phyloP scores from a whole-genome alignment of 768 basidiomycete species.

The Russula vinacea region DNA sequence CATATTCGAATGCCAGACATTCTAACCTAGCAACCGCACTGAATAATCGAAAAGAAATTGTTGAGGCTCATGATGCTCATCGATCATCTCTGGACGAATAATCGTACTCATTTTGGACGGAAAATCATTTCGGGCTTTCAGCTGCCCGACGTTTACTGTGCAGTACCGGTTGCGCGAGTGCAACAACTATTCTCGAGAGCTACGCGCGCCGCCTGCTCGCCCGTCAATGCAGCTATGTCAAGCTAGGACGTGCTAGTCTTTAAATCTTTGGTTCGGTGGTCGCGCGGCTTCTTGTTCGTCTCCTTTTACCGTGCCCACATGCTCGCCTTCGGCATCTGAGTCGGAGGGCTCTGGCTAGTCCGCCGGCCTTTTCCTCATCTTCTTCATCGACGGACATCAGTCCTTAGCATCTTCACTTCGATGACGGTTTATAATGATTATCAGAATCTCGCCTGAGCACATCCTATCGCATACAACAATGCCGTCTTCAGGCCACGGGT shows the following conservation, averaged over 20 bases:
- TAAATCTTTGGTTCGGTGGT: constrained; percentile 19
- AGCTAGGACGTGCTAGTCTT: constrained; percentile 59
- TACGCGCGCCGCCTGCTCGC: constrained; percentile 69
- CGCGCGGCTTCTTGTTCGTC: constrained; percentile 1
- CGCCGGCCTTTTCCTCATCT: constrained; percentile 41
- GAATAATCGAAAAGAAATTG: neutral
- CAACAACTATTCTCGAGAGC: constrained; percentile 61
- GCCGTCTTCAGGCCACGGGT: too few relatives aligned
- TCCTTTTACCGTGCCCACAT: constrained; percentile 22
- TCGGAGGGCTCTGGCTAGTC: constrained; percentile 36
- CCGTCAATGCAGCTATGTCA: constrained; percentile 63
- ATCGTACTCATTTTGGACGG: too few relatives aligned
- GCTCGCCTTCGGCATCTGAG: constrained; percentile 33
- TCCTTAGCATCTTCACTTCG: constrained; percentile 36
- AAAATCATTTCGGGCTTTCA: too few relatives aligned
- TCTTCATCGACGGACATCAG: constrained; percentile 57
- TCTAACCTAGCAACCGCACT: constrained; percentile 44
- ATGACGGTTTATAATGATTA: neutral
- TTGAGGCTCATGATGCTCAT: too few relatives aligned
- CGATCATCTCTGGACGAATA: constrained; percentile 36
- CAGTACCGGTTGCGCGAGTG: constrained; percentile 80
- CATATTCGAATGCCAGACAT: too few relatives aligned
- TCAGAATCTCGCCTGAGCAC: neutral
- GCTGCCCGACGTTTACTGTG: too few relatives aligned
- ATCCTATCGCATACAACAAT: too few relatives aligned